Evolutionary conservation across 768 basidiomycete species (phyloP).

Genomic region (Podaxis sp.): DNA sequence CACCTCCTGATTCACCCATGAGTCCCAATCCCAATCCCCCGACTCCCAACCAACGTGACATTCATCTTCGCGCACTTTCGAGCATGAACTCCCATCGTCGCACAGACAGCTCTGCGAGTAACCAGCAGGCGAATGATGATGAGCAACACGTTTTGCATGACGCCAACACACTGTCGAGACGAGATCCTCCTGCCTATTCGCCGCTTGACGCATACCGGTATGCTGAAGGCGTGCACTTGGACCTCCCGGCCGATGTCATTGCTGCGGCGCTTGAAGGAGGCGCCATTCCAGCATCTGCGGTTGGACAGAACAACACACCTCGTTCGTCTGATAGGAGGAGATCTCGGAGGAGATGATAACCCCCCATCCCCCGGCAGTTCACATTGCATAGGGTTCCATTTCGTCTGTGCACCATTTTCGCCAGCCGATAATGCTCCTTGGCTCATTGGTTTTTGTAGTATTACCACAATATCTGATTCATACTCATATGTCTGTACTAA

Average conservation of each 20-base stretch:
- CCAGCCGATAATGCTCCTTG: neutral
- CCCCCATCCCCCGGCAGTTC: constrained; percentile 3
- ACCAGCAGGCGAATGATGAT: constrained; percentile 18
- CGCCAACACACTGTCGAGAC: constrained; percentile 39
- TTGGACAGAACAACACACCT: constrained; percentile 48
- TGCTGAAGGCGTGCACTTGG: constrained; percentile 87
- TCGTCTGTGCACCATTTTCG: constrained; percentile 23
- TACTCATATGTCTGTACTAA: constrained; percentile 15
- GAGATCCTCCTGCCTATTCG: constrained; percentile 84
- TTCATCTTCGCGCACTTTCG: constrained; percentile 53
- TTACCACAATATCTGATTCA: constrained; percentile 11
- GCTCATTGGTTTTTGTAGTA: constrained; percentile 11
- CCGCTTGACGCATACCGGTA: constrained; percentile 85
- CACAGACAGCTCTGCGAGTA: constrained; percentile 30
- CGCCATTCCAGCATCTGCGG: constrained; percentile 54
- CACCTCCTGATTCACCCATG: constrained; percentile 76
- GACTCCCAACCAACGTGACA: constrained; percentile 82
- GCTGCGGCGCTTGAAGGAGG: constrained; percentile 82
- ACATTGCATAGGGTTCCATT: constrained; percentile 24
- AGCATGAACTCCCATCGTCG: constrained; percentile 49
- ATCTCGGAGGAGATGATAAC: constrained; percentile 52
- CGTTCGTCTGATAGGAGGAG: constrained; percentile 53
- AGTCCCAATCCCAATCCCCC: constrained; percentile 75
- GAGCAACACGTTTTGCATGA: constrained; percentile 29
- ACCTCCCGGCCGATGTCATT: constrained; percentile 91